Base-by-base conservation (phyloP, 805 yeast species). In the Yamadazyma paraphyllophila region DNA sequence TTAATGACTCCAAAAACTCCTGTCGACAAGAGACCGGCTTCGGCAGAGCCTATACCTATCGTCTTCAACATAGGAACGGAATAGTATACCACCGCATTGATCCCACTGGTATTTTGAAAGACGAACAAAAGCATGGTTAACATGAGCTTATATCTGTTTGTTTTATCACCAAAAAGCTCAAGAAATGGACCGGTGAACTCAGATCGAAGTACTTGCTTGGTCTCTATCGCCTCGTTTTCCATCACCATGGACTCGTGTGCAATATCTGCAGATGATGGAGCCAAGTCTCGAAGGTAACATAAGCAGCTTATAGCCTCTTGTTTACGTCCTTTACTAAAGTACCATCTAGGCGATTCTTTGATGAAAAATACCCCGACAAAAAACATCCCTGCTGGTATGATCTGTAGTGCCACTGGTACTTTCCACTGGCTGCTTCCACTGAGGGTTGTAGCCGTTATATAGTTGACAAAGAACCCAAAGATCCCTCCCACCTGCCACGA, bases 1-100 rank as follows among this genome's bases (percentile, higher is more conserved):
- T 77, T 77, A 37, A 76, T 61, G 30, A 76, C 61, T 31, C 82
- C 82, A 56, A 76, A 76, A 44, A 77, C 61, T 41, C 82, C 82
- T 4, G 81, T 76, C 3, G 81, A 74, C 13, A 74, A 67, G 36
- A 78, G 63, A 3, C 73, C 69, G 0, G 78, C 71, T 41, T 72
- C 65, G 6, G 72, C 58, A 1, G 80, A 77, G 17, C 57, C 56
- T 14, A 77, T 67, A n/a, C 82, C 82, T 45, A 78, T 64, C 2
- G 78, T 67, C 50, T 68, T 63, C 60, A 77, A 75, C 40, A 78
- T 66, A 11, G 71, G 66, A 26, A 80, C 80, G 11, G 81, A 74
- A 55, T 77, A 78, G 57, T 78, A 78, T 36, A 72, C 75, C 41
- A 76, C 65, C 20, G 79, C 77, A 48, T 75, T 69, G 52, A 77